phyloP scores from a whole-genome alignment of 2,329 filamentous ascomycete species.

The Plenodomus biglobosus region DNA sequence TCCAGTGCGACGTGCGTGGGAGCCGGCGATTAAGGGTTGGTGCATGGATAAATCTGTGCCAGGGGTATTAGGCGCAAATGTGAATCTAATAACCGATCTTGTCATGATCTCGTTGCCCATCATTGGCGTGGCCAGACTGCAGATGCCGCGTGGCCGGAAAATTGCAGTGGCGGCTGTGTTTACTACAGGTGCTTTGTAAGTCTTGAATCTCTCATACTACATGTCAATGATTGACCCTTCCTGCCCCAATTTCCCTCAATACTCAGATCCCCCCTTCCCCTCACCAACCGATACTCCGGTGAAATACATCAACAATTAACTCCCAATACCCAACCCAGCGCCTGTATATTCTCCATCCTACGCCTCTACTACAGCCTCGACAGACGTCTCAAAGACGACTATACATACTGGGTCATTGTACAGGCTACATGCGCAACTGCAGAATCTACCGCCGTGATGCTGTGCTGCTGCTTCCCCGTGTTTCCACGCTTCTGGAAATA shows the following conservation, averaged over 20 bases:
- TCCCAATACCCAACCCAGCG: background rate
- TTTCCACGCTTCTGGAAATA: slow-evolving; percentile 16
- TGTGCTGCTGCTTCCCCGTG: slow-evolving; percentile 17
- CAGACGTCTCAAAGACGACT: slow-evolving; percentile 8
- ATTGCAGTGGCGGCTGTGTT: background rate
- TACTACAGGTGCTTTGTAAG: background rate
- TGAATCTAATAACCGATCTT: slow-evolving; percentile 13
- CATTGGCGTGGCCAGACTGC: background rate
- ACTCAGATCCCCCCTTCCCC: background rate
- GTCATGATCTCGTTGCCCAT: background rate
- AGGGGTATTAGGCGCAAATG: slow-evolving; percentile 12
- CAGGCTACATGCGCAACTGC: slow-evolving; percentile 8
- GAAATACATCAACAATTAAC: background rate
- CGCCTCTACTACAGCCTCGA: slow-evolving; percentile 5
- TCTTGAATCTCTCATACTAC: too few relatives aligned
- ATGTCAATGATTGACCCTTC: too few relatives aligned
- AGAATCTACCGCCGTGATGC: slow-evolving; percentile 12
- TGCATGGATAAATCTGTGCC: slow-evolving; percentile 16
- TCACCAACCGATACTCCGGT: slow-evolving; percentile 2
- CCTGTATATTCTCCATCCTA: slow-evolving; percentile 1
- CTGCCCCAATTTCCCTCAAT: too few relatives aligned
- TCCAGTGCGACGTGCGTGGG: slow-evolving; percentile 21
- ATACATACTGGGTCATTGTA: slow-evolving; percentile 12
- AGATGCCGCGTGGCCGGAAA: background rate
- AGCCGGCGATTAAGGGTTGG: slow-evolving; percentile 13